Evolutionary conservation across 2,329 filamentous ascomycete species (phyloP), one percentile per base, ranked within the genome.

Genomic region (Colletotrichum australisinense): DNA sequence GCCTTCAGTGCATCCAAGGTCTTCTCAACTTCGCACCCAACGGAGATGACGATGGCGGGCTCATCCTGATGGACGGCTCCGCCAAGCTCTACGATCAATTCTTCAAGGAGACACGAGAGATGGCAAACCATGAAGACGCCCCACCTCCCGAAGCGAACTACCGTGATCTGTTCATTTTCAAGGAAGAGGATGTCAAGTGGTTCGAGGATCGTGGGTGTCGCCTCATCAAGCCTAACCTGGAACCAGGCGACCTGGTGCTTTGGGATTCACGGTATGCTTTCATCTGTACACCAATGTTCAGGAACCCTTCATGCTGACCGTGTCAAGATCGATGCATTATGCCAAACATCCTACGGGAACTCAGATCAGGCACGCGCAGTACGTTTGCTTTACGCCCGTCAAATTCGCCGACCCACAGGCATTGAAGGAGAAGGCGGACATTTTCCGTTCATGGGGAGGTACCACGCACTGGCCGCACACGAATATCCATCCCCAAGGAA

Each of bases 21-120:
- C 76, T 87, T 5, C 74, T 86, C 4, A 87, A 87, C 77, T 83
- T 81, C n/a, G 79, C 81, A 7, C 85, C 84, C 0, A 84, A 84
- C 38, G 85, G 86, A 1, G 81, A 81, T 1, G 79, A 86, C 2
- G 86, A 88, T 69, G 86, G 86, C 14, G 86, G 85, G 1, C 75
- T 88, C 4, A 81, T 87, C 30, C 73, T 86, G 7, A 83, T 86
- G 80, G 82, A 83, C 49, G 85, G 85, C 6, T 83, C 81, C 7
- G 74, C 80, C 12, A 83, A 83, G 53, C 78, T 86, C 0, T 83
- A 81, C 59, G 81, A 86, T 49, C 79, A 85, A 71, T 88, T 86
- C 80, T 87, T 86, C 76, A 77, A 80, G 2, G 62, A 70, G 42
- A 70, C 67, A 16, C 24, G 67, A 12, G 67, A 58, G 28, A 70